Evolutionary conservation across 257 asterid species (phyloP).

Genomic region (Capsicum rhomboideum): DNA sequence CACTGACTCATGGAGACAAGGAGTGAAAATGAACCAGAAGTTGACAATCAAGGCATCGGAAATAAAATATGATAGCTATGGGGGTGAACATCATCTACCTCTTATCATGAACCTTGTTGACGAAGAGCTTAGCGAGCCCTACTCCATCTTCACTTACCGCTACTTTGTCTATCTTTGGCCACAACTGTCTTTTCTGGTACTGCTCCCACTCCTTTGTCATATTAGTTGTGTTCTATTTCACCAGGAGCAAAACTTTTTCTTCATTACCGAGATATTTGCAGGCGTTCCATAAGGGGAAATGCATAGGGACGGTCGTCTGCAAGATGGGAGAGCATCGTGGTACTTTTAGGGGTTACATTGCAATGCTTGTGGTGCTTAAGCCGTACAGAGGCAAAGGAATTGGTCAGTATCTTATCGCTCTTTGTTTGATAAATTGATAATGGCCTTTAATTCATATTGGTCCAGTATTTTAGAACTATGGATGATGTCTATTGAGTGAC

Average conservation of each 20-base stretch:
- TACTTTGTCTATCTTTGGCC: conserved; percentile 99
- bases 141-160: conserved; percentile 94
- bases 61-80: conserved; percentile 67
- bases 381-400: conserved; percentile 86
- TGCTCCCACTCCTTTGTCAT: conserved; percentile 4
- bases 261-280: conserved; percentile 9
- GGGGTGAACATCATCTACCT: conserved; percentile 98
- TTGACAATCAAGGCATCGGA: conserved; percentile 29
- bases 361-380: conserved; percentile 90
- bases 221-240: not conserved
- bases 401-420: conserved; percentile 29
- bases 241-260: not conserved
- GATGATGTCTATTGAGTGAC: not conserved
- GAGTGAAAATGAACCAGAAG: conserved; percentile 21
- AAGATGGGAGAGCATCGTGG: conserved; percentile 96
- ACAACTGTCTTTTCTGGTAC: conserved; percentile 72
- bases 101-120: conserved; percentile 93
- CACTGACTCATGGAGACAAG: conserved; percentile 2
- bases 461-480: not conserved
- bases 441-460: not conserved
- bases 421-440: not conserved
- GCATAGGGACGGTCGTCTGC: conserved; percentile 94
- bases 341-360: conserved; percentile 85
- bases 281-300: conserved; percentile 84
- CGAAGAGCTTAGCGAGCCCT: conserved; percentile 93